Percentiles rank a stretch among this genome's conserved stretches.
Conservation (phyloP, 371 early-diverging fungal genomes). For the Saksenaea oblongispora region DNA sequence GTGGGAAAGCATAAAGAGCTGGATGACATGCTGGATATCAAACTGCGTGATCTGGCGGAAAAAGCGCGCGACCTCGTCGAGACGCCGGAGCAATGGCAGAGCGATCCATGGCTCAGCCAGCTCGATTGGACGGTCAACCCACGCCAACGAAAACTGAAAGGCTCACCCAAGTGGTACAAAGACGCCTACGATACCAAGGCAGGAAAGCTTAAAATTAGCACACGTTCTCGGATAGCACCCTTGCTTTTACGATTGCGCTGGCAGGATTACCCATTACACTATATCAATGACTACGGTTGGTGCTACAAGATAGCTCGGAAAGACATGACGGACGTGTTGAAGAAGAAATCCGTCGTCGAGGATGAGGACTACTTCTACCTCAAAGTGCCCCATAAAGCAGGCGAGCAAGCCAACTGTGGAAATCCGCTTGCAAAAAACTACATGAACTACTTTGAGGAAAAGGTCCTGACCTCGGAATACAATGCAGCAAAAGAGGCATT, state of each 20-base stretch:
- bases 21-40: conserved; percentile 56
- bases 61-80: conserved; percentile 54
- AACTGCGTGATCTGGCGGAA: conserved; percentile 68
- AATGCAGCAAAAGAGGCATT: conserved; percentile 80
- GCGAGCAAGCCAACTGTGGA: conserved; percentile 81
- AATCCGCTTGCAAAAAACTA: conserved; percentile 87
- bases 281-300: conserved; percentile 76
- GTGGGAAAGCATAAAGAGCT: conserved; percentile 61
- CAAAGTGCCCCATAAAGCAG: conserved; percentile 88
- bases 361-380: conserved; percentile 59
- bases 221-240: conserved; percentile 78
- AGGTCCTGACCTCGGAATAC: conserved; percentile 71
- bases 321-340: conserved; percentile 9
- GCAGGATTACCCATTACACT: conserved; percentile 81
- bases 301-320: conserved; percentile 62
- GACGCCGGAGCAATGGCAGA: conserved; percentile 32
- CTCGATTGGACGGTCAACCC: conserved; percentile 80
- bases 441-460: conserved; percentile 77
- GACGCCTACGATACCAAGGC: conserved; percentile 70
- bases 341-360: conserved; percentile 18
- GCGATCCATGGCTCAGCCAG: conserved; percentile 86
- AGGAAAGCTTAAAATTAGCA: conserved; percentile 62
- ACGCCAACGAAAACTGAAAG: conserved; percentile 56
- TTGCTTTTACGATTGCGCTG: conserved; percentile 83
- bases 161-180: conserved; percentile 88